Evolutionary conservation across 2,329 filamentous ascomycete genomes (phyloP).

Genomic region (Cytospora leucostoma): DNA sequence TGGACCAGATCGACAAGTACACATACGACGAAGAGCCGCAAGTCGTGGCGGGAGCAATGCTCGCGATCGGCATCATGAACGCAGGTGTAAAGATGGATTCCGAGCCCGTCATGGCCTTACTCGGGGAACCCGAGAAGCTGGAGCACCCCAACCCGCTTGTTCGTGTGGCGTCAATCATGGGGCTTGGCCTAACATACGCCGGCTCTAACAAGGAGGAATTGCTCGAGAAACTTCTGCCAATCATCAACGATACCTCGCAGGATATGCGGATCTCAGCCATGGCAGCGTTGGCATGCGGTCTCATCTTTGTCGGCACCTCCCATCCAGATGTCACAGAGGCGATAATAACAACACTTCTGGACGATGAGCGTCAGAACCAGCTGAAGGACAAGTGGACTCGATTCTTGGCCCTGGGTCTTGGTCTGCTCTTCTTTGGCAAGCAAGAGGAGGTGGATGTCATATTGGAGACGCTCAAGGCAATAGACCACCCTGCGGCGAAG

Average conservation of each 20-base stretch:
- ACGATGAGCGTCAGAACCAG: conserved; percentile 87
- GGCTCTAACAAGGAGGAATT: conserved; percentile 90
- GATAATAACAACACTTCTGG: conserved; percentile 88
- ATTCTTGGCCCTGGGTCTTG: conserved; percentile 92
- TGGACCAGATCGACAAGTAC: conserved; percentile 94
- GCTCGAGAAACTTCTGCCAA: conserved; percentile 80
- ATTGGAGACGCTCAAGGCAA: conserved; percentile 91
- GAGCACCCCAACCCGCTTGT: conserved; percentile 76
- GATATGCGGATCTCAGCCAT: conserved; percentile 97
- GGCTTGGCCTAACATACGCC: conserved; percentile 89
- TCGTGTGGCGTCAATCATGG: conserved; percentile 88
- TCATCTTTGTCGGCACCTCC: conserved; percentile 91
- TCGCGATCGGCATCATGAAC: conserved; percentile 95
- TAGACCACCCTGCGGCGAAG: conserved; percentile 95
- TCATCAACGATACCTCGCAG: conserved; percentile 79
- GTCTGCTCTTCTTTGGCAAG: conserved; percentile 90
- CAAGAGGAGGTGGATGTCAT: conserved; percentile 99
- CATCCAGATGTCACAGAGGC: conserved; percentile 89
- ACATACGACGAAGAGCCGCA: conserved; percentile 79
- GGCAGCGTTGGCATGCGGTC: conserved; percentile 85
- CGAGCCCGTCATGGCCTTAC: conserved; percentile 84
- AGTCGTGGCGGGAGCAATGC: conserved; percentile 87
- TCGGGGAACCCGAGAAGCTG: conserved; percentile 79
- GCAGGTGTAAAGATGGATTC: conserved; percentile 87
- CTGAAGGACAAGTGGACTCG: conserved; percentile 98